A percentile compares a stretch with the other conserved stretches of the same genome.
These are phyloP conservation scores for Quambalaria eucalypti DNA, from an alignment of 1,284 basidiomycete species.

Conservation along the genomic window DNA sequence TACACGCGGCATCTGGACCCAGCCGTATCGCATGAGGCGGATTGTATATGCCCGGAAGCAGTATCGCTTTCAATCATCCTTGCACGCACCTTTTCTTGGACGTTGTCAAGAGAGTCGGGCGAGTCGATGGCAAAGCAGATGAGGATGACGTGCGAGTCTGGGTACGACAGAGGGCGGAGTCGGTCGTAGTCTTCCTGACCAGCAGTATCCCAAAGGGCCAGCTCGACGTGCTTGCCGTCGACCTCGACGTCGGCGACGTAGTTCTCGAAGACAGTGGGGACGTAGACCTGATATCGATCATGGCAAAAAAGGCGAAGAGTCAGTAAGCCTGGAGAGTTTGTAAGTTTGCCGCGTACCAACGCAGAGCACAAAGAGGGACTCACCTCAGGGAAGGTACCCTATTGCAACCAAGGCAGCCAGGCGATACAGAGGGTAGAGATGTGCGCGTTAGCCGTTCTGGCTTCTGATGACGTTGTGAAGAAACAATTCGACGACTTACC, in stretches of 20 bases:
- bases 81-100: constrained; percentile 72
- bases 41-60: no score
- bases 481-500: no score
- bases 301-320: not conserved
- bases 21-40: no score
- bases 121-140: constrained; percentile 89
- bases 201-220: constrained; percentile 90
- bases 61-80: not conserved
- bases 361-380: no score
- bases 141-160: constrained; percentile 83
- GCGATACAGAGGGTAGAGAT: not conserved
- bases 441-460: no score
- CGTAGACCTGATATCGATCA: constrained; percentile 65
- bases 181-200: constrained; percentile 68
- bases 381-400: constrained; percentile 82
- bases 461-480: no score
- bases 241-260: constrained; percentile 83
- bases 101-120: constrained; percentile 84
- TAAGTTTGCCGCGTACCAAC: not conserved
- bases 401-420: not conserved
- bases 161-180: constrained; percentile 61
- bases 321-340: not conserved
- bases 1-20: no score
- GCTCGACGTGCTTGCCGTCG: constrained; percentile 80
- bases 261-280: constrained; percentile 85